phyloP scores from a whole-genome alignment of 2,329 filamentous ascomycete species.

The Pestalotiopsis sp. region DNA sequence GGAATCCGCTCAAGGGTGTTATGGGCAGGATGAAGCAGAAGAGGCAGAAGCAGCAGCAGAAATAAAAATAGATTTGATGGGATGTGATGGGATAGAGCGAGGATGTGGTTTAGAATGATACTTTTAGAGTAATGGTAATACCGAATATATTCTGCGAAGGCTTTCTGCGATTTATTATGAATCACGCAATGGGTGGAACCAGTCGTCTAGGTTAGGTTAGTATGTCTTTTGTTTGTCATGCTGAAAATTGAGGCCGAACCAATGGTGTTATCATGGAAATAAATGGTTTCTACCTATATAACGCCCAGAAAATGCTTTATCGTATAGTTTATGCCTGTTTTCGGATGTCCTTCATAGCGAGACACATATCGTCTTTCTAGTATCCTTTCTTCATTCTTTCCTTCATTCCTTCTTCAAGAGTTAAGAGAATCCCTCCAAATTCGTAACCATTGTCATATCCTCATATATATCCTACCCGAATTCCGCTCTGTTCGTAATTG shows the following conservation, averaged over 20 bases:
- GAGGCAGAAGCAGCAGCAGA: neutral
- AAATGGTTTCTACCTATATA: slow-evolving; percentile 8
- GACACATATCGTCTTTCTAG: neutral
- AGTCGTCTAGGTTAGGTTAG: too few species aligned
- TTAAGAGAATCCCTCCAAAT: neutral
- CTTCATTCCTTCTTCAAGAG: neutral
- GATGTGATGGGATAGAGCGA: too few species aligned
- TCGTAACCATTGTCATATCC: neutral
- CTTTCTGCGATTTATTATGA: too few species aligned
- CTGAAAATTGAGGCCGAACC: too few species aligned
- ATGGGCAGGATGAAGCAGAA: slow-evolving; percentile 28
- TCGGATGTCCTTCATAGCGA: neutral
- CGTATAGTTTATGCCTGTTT: neutral
- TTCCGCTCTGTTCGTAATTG: too few species aligned
- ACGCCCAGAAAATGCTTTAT: neutral
- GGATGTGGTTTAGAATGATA: neutral
- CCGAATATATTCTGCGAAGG: neutral
- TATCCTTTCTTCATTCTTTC: neutral
- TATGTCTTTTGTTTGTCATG: too few species aligned
- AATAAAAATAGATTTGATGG: neutral
- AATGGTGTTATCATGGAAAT: neutral
- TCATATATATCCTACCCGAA: neutral
- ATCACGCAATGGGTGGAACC: too few species aligned
- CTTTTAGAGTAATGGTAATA: neutral
- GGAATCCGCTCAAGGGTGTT: slow-evolving; percentile 38